Evolutionary conservation across 257 asterid species (phyloP), one percentile per base, ranked within the genome.

Genomic region (Mitragyna speciosa): DNA sequence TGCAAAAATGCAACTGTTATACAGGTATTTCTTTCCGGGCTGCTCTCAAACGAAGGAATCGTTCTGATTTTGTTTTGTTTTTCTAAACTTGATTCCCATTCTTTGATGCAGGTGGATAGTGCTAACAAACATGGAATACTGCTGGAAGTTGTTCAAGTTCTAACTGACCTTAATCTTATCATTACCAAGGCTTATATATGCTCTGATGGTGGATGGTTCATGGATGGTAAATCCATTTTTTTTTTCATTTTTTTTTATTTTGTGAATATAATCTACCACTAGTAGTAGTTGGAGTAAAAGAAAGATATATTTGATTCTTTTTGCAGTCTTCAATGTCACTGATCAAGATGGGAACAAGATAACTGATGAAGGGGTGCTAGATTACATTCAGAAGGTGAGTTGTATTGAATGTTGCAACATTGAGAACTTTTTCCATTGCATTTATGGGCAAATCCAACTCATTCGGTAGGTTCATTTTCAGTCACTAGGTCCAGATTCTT

Each of bases 151-250:
- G 94, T 96, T 8, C 99, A 94, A 87, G 83, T 96, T 73, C 93
- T 96, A 70, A 96, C 97, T 30, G 99, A 96, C 90, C 98, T 96
- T 85, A 94, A 92, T 84, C 90, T 96, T 22, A 58, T 89, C 73
- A 87, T 96, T 59, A 90, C 91, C 28, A 96, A 96, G 81, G 98
- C 98, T 71, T 94, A 94, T 70, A 96, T 96, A 8, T 87, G 91
- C 85, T 96, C 99, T 36, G 99, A 96, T 91, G 99, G 98, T 41
- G 98, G 99, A 78, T 96, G 99, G 99, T 96, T 94, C 79, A 96
- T 96, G 99, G 99, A 96, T 82, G 99, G 99, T 96, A 91, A 72
- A 61, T 12, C 20, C 47, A 64, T 41, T 85, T 75, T 33, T 6
- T 70, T 73, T 81, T 67, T 56, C 7, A 36, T 64, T 61, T 15